Percentiles rank a stretch among this genome's conserved stretches.
These are phyloP conservation scores for Lecanicillium sp. DNA, from an alignment of 2,329 filamentous ascomycete species.

Conservation along the genomic window DNA sequence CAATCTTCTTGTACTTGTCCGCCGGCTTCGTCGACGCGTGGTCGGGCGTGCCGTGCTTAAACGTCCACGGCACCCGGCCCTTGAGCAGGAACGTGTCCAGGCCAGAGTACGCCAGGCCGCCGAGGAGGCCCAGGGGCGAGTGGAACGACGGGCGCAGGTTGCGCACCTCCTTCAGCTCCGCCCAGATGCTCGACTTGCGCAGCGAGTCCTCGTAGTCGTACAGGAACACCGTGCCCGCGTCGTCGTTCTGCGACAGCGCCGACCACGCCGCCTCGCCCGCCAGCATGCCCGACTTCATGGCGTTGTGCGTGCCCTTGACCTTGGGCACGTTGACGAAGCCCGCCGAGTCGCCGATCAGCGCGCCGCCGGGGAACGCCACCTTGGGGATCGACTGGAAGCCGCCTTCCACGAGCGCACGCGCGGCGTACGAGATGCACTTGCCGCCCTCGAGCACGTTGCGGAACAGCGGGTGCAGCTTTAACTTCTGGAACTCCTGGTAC, in stretches of 20 bases:
- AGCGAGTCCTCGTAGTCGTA: conserved; percentile 91
- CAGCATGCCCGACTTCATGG: conserved; percentile 96
- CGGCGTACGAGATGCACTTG: conserved; percentile 95
- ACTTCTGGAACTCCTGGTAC: conserved; percentile 94
- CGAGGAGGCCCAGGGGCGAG: conserved; percentile 76
- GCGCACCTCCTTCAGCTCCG: conserved; percentile 87
- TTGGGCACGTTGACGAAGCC: conserved; percentile 97
- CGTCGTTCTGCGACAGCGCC: conserved; percentile 51
- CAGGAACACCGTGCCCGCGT: conserved; percentile 73
- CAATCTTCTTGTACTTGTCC: conserved; percentile 77
- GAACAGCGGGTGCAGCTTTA: conserved; percentile 96
- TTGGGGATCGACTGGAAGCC: conserved; percentile 98
- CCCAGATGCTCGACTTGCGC: conserved; percentile 83
- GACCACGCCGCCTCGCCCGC: conserved; percentile 85
- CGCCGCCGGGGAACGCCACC: conserved; percentile 91
- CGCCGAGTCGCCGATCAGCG: conserved; percentile 90
- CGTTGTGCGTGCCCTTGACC: conserved; percentile 96
- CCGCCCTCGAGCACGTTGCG: conserved; percentile 82
- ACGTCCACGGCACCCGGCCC: conserved; percentile 83
- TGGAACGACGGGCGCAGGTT: conserved; percentile 98
- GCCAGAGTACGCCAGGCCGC: conserved; percentile 87
- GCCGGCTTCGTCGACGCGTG: conserved; percentile 73
- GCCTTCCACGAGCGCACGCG: conserved; percentile 84
- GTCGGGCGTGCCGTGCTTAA: conserved; percentile 77
- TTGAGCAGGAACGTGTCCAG: conserved; percentile 84